Base-by-base conservation (phyloP, 2,329 filamentous ascomycete species). In the Microsporum ferrugineum region DNA sequence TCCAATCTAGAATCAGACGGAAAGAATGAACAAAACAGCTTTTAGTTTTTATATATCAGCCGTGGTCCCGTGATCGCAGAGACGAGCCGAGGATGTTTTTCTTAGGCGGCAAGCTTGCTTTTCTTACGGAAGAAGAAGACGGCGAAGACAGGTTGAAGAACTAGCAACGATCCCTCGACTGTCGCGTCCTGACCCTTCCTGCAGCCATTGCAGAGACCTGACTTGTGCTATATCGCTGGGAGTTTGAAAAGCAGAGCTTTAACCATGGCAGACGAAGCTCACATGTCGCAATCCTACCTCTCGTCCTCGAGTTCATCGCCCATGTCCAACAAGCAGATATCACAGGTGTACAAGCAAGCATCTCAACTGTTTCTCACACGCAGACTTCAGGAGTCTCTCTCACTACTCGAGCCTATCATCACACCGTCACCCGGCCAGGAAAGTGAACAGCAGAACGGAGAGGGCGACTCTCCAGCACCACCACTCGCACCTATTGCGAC, bases 311-410 rank as follows among this genome's bases (percentile, higher is more conserved):
- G 88, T 67, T 84, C 86, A 60, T 88, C 85, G 65, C 69, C 78
- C 33, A 77, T 81, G 29, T 76, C 81, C 47, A 85, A 86, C 59
- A 83, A 85, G 60, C 80, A 88, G 69, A 88, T 96, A 69, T 94
- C 92, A 67, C 94, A 94, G 75, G 88, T 88, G 34, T 97, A 97
- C 77, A 89, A 92, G 66, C 91, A 96, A 77, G 89, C 94, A 36
- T 95, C 91, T 5, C 91, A 94, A 65, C 83, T 97, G 29, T 99
- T 95, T 76, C 82, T 99, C 63, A 99, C 94, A 73, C 91, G 94
- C 73, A 88, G 92, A 56, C 80, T 97, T 60, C 88, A 90, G 67
- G 94, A 99, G 76, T 89, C 92, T 0, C 80, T 96, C 34, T 88
- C 89, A 27, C 91, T 88, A 2, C 83, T 99, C 59, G 80, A 91